A percentile compares a stretch with the other conserved stretches of the same genome.
phyloP scores from a whole-genome alignment of 2,329 filamentous ascomycete genomes.

The Colletotrichum tropicicola region DNA sequence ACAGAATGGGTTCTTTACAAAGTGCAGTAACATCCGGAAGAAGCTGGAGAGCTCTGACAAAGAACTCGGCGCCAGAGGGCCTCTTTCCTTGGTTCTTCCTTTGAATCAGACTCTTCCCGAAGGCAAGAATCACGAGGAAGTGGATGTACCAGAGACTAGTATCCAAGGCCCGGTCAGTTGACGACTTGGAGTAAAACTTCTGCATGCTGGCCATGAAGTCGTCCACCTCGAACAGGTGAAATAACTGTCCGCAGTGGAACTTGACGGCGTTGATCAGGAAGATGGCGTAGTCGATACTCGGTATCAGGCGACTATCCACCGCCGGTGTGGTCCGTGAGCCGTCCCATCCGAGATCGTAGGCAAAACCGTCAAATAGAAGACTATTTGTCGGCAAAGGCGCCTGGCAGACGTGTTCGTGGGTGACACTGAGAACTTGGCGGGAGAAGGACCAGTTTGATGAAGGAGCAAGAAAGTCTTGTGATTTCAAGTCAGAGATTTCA shows the following conservation, averaged over 20 bases:
- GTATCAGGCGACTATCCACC: slow-evolving; percentile 19
- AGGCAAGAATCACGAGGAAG: slow-evolving; percentile 61
- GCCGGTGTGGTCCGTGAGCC: slow-evolving; percentile 12
- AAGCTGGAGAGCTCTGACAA: slow-evolving; percentile 52
- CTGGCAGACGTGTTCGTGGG: slow-evolving; percentile 56
- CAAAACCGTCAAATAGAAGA: slow-evolving; percentile 59
- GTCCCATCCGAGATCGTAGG: slow-evolving; percentile 49
- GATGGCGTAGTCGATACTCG: slow-evolving; percentile 56
- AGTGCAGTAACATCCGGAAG: slow-evolving; percentile 52
- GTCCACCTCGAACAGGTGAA: slow-evolving; percentile 63
- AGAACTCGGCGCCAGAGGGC: slow-evolving; percentile 57
- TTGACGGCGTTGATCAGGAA: slow-evolving; percentile 65
- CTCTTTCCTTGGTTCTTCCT: slow-evolving; percentile 43
- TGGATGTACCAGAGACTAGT: slow-evolving; percentile 59
- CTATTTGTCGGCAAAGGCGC: slow-evolving; percentile 51
- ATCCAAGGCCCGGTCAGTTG: slow-evolving; percentile 11
- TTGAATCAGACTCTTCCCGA: slow-evolving; percentile 62
- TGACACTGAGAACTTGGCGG: slow-evolving; percentile 56
- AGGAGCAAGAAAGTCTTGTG: slow-evolving; percentile 58
- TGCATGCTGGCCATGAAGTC: slow-evolving; percentile 52
- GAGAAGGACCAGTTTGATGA: slow-evolving; percentile 67
- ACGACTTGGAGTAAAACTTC: slow-evolving; percentile 38
- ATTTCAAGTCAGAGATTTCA: slow-evolving; percentile 29
- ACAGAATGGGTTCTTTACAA: slow-evolving; percentile 51
- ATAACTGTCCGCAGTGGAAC: slow-evolving; percentile 62